Evolutionary conservation across 2,329 filamentous ascomycete genomes (phyloP).

Genomic region (Ophiostoma pallidulum): DNA sequence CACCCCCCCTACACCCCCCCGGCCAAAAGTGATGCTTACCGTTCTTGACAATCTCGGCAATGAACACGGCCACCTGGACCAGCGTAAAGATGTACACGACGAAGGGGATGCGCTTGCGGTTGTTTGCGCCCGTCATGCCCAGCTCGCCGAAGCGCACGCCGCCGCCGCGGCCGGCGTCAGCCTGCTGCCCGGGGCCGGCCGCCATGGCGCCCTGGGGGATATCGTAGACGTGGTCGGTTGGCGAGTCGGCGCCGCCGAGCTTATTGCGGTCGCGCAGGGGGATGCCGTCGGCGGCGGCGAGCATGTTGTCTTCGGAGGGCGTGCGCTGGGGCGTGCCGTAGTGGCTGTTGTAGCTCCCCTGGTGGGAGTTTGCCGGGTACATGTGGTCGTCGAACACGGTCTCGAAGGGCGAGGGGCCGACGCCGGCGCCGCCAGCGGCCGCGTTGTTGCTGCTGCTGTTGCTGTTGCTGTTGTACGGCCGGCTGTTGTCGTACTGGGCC

Average conservation of each 20-base stretch:
- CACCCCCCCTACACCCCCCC: no score
- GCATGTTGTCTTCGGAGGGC: constrained; percentile 28
- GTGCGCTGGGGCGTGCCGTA: constrained; percentile 48
- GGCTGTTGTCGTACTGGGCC: constrained; percentile 26
- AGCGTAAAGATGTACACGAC: constrained; percentile 72
- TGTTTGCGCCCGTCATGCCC: constrained; percentile 47
- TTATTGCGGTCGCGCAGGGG: constrained; percentile 46
- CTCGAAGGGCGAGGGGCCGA: constrained; percentile 42
- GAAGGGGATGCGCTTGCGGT: constrained; percentile 56
- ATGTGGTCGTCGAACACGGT: constrained; percentile 59
- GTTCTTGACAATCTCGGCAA: constrained; percentile 78
- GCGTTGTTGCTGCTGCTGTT: constrained; percentile 12
- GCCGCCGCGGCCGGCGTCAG: constrained; percentile 21
- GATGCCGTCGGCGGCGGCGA: constrained; percentile 40
- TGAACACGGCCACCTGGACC: constrained; percentile 75
- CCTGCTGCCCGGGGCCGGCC: constrained; percentile 11
- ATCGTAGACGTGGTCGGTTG: constrained; percentile 57
- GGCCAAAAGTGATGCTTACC: no score
- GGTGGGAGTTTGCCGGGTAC: constrained; percentile 45
- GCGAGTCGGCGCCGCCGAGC: constrained; percentile 32
- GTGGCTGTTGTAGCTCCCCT: constrained; percentile 33
- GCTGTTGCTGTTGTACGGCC: constrained; percentile 18
- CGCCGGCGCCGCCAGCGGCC: constrained; percentile 10
- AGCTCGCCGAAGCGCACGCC: constrained; percentile 47
- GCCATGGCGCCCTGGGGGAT: constrained; percentile 27